These are phyloP conservation scores for Tuber indicum DNA, from an alignment of 495 filamentous ascomycete species.

Conservation along the genomic window DNA sequence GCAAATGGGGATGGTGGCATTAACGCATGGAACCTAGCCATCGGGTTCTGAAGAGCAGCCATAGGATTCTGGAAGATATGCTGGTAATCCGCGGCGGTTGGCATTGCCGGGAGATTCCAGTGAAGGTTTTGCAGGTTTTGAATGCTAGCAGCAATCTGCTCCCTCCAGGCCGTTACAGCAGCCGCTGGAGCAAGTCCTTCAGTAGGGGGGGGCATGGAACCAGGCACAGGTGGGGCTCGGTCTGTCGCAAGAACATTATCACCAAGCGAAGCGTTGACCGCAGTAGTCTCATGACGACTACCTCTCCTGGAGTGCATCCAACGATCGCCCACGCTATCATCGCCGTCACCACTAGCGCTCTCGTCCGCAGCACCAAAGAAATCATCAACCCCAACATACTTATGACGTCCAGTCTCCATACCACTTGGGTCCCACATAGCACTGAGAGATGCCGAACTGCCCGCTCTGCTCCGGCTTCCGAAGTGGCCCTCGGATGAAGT, in stretches of 20 bases:
- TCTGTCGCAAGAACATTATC: slow-evolving; percentile 44
- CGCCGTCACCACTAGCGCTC: slow-evolving; percentile 40
- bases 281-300: slow-evolving; percentile 43
- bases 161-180: slow-evolving; percentile 61
- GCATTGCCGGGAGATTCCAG: slow-evolving; percentile 54
- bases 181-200: slow-evolving; percentile 53
- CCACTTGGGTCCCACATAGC: slow-evolving; percentile 55
- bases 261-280: slow-evolving; percentile 42
- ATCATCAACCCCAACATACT: slow-evolving; percentile 45
- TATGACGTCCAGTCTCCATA: slow-evolving; percentile 46
- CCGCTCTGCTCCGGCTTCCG: slow-evolving; percentile 54
- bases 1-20: slow-evolving; percentile 58
- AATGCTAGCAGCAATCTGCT: slow-evolving; percentile 69
- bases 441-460: slow-evolving; percentile 59
- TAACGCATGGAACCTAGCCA: slow-evolving; percentile 69
- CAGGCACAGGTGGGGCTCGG: slow-evolving; percentile 36
- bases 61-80: slow-evolving; percentile 38
- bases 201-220: slow-evolving; percentile 39
- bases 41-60: slow-evolving; percentile 50
- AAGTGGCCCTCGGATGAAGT: slow-evolving; percentile 47
- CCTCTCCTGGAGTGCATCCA: slow-evolving; percentile 27
- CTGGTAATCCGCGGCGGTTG: slow-evolving; percentile 49
- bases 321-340: slow-evolving; percentile 15
- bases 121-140: slow-evolving; percentile 73
- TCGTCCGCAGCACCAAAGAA: slow-evolving; percentile 47